These are phyloP conservation scores for Brassica hybrid DNA, from an alignment of 441 rosid species.

Conservation along the genomic window DNA sequence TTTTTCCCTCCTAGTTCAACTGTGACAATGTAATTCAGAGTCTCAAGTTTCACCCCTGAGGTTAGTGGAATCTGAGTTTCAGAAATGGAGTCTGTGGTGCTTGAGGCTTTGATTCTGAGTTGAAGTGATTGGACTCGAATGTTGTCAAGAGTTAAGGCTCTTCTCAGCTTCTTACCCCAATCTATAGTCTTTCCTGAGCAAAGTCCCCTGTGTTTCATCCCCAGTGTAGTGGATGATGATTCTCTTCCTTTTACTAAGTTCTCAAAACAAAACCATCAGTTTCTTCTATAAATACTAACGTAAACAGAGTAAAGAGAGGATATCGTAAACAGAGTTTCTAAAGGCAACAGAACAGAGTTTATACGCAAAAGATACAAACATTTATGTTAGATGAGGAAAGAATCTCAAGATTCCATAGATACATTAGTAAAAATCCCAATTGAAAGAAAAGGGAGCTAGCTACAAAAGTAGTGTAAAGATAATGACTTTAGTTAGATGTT, in stretches of 20 bases:
- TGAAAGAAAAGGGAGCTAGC: slow-evolving; percentile 40
- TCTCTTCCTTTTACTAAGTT: slow-evolving; percentile 59
- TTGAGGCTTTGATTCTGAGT: slow-evolving; percentile 51
- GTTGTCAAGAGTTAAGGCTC: slow-evolving; percentile 60
- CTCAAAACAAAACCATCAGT: slow-evolving; percentile 22
- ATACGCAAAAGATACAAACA: slow-evolving; percentile 17
- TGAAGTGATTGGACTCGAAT: slow-evolving; percentile 61
- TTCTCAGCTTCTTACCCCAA: slow-evolving; percentile 64
- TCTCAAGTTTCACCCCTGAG: slow-evolving; percentile 68
- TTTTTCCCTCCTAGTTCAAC: slow-evolving; percentile 63
- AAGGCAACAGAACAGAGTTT: slow-evolving; percentile 15
- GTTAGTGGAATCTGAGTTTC: slow-evolving; percentile 58
- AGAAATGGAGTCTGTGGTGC: slow-evolving; percentile 36
- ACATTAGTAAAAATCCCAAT: slow-evolving; percentile 46
- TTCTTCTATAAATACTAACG: neutral
- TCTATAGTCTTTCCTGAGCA: slow-evolving; percentile 56
- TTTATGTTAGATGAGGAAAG: slow-evolving; percentile 14
- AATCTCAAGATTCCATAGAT: slow-evolving; percentile 25
- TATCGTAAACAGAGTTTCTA: neutral
- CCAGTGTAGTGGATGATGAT: slow-evolving; percentile 68
- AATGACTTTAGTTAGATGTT: slow-evolving; percentile 28
- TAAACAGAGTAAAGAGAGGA: slow-evolving; percentile 19
- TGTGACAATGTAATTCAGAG: slow-evolving; percentile 78
- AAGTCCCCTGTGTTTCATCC: slow-evolving; percentile 71
- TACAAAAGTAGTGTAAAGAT: slow-evolving; percentile 28